These are phyloP conservation scores for Phellinidium pouzarii DNA, from an alignment of 1,284 basidiomycete species.

Conservation along the genomic window DNA sequence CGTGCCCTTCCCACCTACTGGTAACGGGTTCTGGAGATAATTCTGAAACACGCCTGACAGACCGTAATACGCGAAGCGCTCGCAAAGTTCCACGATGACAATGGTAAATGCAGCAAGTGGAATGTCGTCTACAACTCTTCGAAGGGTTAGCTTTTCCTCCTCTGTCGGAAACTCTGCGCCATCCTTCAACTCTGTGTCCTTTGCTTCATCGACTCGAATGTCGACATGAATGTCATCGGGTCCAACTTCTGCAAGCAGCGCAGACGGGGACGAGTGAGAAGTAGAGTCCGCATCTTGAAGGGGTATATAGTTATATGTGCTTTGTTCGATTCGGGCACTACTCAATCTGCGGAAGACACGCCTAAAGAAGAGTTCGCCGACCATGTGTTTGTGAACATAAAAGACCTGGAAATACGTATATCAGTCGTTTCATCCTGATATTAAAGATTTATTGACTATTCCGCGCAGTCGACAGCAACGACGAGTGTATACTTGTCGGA, in stretches of 20 bases:
- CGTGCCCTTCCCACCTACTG: conserved; percentile 41
- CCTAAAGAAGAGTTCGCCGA: background rate
- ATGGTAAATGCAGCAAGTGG: conserved; percentile 39
- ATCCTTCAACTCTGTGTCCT: conserved; percentile 21
- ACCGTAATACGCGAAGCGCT: conserved; percentile 47
- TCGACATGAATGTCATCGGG: background rate
- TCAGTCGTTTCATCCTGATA: background rate
- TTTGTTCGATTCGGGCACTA: background rate
- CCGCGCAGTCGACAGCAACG: too few species aligned
- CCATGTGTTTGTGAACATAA: background rate
- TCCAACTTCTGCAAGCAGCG: background rate
- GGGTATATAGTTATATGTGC: conserved; percentile 8
- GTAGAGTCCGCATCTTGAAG: conserved; percentile 6
- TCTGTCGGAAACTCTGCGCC: conserved; percentile 45
- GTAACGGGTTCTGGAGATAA: conserved; percentile 44
- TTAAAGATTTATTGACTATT: background rate
- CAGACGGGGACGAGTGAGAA: background rate
- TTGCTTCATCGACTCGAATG: background rate
- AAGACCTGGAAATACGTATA: background rate
- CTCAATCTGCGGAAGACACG: background rate
- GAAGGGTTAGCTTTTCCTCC: conserved; percentile 39
- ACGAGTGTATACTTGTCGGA: too few species aligned
- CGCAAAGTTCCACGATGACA: conserved; percentile 44
- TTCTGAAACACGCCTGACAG: conserved; percentile 42
- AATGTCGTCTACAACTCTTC: conserved; percentile 39